These are phyloP conservation scores for Cadophora malorum DNA, from an alignment of 2,329 filamentous ascomycete species.

Conservation along the genomic window DNA sequence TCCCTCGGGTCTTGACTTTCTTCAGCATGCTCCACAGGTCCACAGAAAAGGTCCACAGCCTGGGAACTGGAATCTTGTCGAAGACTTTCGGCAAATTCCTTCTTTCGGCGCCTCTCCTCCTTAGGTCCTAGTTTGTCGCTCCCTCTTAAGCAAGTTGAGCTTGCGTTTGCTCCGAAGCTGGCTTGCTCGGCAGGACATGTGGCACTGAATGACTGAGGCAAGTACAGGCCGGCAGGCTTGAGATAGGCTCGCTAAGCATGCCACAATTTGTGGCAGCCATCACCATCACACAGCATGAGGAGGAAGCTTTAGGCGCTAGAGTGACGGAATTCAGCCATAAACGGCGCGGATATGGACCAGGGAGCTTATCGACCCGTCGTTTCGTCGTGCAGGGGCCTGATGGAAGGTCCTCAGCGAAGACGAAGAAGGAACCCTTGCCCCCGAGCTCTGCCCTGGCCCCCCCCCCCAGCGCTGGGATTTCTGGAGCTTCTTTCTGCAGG, in stretches of 20 bases:
- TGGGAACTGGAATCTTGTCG: slow-evolving; percentile 16
- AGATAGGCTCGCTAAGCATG: background rate
- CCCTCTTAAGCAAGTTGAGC: background rate
- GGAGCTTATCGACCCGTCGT: slow-evolving; percentile 20
- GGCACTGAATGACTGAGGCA: background rate
- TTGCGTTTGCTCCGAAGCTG: background rate
- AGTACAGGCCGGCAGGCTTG: background rate
- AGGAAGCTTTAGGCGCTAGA: slow-evolving; percentile 32
- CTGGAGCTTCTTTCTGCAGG: slow-evolving; percentile 12
- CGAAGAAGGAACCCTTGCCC: slow-evolving; percentile 28
- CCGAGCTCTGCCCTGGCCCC: slow-evolving; percentile 12
- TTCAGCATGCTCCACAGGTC: background rate
- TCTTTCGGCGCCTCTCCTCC: slow-evolving; percentile 10
- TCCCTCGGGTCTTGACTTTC: background rate
- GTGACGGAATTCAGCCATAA: slow-evolving; percentile 29
- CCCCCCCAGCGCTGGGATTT: slow-evolving; percentile 22
- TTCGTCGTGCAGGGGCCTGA: slow-evolving; percentile 7
- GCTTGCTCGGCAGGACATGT: slow-evolving; percentile 8
- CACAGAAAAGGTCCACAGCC: slow-evolving; percentile 19
- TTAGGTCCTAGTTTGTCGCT: background rate
- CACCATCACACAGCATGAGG: slow-evolving; percentile 20
- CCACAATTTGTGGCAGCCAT: background rate
- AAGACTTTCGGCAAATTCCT: slow-evolving; percentile 7
- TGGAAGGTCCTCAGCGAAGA: slow-evolving; percentile 16
- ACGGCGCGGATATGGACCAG: slow-evolving; percentile 24